Percentiles rank a stretch among this genome's conserved stretches.
Evolutionary conservation across 257 asterid genomes (phyloP).

Genomic region (Plantago major): DNA sequence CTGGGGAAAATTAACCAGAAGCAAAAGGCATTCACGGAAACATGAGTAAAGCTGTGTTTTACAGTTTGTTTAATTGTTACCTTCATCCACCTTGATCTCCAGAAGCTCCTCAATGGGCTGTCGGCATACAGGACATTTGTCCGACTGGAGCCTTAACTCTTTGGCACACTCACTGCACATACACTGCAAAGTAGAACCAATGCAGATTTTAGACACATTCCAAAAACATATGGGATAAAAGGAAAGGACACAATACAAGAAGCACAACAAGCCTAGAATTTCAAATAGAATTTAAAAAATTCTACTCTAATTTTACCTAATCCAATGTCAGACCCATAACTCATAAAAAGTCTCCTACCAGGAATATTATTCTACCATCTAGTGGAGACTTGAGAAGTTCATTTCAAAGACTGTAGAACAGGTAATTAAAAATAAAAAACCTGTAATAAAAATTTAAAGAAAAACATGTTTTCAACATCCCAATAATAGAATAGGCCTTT

Average conservation of each 20-base stretch:
- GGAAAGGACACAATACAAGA: no score
- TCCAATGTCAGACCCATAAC: no score
- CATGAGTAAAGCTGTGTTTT: not conserved
- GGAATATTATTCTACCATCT: not conserved
- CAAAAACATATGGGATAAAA: not conserved
- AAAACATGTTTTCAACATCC: no score
- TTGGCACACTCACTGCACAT: constrained; percentile 84
- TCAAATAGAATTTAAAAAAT: no score
- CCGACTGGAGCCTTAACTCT: constrained; percentile 72
- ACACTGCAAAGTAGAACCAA: constrained; percentile 40
- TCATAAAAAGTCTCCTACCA: no score
- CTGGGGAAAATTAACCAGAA: not conserved
- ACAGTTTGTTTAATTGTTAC: constrained; percentile 24
- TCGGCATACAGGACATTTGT: constrained; percentile 83
- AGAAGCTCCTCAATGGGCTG: constrained; percentile 83
- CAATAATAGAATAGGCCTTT: no score
- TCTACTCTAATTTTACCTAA: no score
- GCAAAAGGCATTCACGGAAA: not conserved
- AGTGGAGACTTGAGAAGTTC: not conserved
- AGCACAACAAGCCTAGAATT: no score
- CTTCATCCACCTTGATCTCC: constrained; percentile 78
- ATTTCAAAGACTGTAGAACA: not conserved
- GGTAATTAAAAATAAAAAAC: not conserved
- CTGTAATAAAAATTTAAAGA: not conserved
- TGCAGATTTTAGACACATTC: not conserved